A percentile compares a stretch with the other conserved stretches of the same genome.
These are phyloP conservation scores for Cerrena zonata DNA, from an alignment of 1,284 basidiomycete species.

Conservation along the genomic window DNA sequence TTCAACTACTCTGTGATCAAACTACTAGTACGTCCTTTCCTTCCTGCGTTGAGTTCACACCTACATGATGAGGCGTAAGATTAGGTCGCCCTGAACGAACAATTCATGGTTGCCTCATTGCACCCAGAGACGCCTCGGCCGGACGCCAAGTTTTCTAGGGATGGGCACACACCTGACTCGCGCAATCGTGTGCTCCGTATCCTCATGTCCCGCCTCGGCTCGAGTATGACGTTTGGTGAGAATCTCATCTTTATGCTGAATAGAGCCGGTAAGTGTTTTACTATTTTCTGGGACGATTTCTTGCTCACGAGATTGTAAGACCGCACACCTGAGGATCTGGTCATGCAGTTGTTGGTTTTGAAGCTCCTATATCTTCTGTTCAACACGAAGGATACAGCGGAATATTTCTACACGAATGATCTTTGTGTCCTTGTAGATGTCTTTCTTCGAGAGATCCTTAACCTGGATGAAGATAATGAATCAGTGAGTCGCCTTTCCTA, in stretches of 20 bases:
- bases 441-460: conserved; percentile 85
- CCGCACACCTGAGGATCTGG: conserved; percentile 81
- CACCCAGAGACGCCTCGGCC: conserved; percentile 25
- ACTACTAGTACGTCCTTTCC: conserved; percentile 61
- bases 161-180: conserved; percentile 17
- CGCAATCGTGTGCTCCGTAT: conserved; percentile 78
- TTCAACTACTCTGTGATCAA: conserved; percentile 94
- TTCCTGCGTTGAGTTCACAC: neutral
- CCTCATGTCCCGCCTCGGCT: conserved; percentile 75
- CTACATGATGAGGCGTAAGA: conserved; percentile 4
- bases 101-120: conserved; percentile 86
- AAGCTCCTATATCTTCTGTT: conserved; percentile 95
- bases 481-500: conserved; percentile 54
- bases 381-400: conserved; percentile 86
- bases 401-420: conserved; percentile 98
- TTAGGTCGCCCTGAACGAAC: conserved; percentile 90
- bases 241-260: conserved; percentile 99
- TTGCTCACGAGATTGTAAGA: conserved; percentile 37
- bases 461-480: conserved; percentile 90
- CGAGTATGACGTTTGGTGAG: conserved; percentile 92
- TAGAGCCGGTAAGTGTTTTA: conserved; percentile 65
- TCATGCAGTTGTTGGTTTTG: conserved; percentile 90
- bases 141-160: conserved; percentile 14
- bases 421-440: conserved; percentile 93
- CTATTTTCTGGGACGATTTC: neutral